Evolutionary conservation across 345 rosid species (phyloP).

Genomic region (Clarkia xantiana): DNA sequence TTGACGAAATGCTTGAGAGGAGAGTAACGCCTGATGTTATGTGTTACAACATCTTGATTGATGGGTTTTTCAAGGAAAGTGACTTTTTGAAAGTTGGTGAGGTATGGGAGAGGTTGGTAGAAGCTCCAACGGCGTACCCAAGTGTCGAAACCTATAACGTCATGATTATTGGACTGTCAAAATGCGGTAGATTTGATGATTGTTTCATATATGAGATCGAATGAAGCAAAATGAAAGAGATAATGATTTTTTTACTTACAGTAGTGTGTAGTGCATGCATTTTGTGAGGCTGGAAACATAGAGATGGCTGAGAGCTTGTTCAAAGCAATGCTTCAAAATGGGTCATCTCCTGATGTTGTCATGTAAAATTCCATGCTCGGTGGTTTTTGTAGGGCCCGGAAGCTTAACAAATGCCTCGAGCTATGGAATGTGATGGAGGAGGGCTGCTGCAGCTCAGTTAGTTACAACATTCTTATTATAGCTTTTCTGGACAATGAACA

Average conservation of each 20-base stretch:
- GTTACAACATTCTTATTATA: constrained; percentile 60
- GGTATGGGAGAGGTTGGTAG: constrained; percentile 50
- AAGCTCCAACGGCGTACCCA: constrained; percentile 39
- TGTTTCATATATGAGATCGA: constrained; percentile 61
- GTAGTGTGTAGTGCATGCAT: constrained; percentile 53
- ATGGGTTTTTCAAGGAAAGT: constrained; percentile 42
- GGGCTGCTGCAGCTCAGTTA: constrained; percentile 36
- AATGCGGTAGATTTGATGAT: constrained; percentile 53
- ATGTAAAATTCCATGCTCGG: constrained; percentile 64
- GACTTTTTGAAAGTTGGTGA: constrained; percentile 36
- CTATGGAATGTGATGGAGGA: constrained; percentile 69
- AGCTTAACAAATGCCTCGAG: constrained; percentile 49
- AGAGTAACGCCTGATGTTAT: constrained; percentile 39
- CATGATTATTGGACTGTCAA: constrained; percentile 73
- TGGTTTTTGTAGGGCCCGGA: constrained; percentile 53
- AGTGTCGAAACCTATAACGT: constrained; percentile 65
- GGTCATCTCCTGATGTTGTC: constrained; percentile 42
- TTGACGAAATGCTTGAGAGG: constrained; percentile 66
- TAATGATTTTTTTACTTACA: constrained; percentile 53
- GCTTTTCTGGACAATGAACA: constrained; percentile 53
- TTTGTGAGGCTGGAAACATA: constrained; percentile 48
- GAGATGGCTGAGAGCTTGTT: constrained; percentile 55
- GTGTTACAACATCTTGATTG: constrained; percentile 66
- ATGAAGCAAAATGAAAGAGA: constrained; percentile 49
- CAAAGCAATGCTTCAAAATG: constrained; percentile 45